Evolutionary conservation across 768 basidiomycete genomes (phyloP), one percentile per base, ranked within the genome.

Genomic region (Suillus placidus): DNA sequence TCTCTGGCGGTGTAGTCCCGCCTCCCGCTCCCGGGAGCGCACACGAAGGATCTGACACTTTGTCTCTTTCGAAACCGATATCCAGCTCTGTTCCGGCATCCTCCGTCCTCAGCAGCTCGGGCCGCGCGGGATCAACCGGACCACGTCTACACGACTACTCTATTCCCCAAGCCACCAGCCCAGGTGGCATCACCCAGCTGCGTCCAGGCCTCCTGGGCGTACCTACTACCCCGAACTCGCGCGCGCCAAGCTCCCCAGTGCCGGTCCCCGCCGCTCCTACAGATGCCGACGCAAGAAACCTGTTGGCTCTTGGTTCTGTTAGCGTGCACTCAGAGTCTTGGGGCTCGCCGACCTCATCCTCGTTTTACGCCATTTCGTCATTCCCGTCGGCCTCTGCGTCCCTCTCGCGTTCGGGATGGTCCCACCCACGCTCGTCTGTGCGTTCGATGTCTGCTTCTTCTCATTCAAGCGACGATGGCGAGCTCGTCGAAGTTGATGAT

Each of bases 131-230:
- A 10, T 81, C 80, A 20, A 69, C 78, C 13, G 87, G 88, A 1
- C 89, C 91, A 3, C 83, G 86, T 52, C 76, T 92, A 71, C 89
- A 91, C 68, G 86, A 90, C 73, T 91, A 89, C 71, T 72, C 87
- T 47, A 75, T 90, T 61, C 81, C 85, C 40, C 68, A 74, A 58
- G 67, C n/a, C 16, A 49, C 58, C 1, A 61, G 73, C 70, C 67
- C 66, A 54, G 78, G 78, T 34, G 81, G 81, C 14, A 80, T 88
- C 49, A 87, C 87, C 5, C 87, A 87, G 62, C 78, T 91, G 20
- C 82, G 87, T 40, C 88, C 89, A 23, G 88, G 88, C 35, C 69
- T 83, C 12, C 73, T 90, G 32, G 79, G 77, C 26, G 75, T 84
- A 16, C 74, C 81, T 32, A 81, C 76, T 1, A 38, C 66, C 30